phyloP scores from a whole-genome alignment of 2,329 filamentous ascomycete genomes.

The Zymoseptoria pseudotritici region DNA sequence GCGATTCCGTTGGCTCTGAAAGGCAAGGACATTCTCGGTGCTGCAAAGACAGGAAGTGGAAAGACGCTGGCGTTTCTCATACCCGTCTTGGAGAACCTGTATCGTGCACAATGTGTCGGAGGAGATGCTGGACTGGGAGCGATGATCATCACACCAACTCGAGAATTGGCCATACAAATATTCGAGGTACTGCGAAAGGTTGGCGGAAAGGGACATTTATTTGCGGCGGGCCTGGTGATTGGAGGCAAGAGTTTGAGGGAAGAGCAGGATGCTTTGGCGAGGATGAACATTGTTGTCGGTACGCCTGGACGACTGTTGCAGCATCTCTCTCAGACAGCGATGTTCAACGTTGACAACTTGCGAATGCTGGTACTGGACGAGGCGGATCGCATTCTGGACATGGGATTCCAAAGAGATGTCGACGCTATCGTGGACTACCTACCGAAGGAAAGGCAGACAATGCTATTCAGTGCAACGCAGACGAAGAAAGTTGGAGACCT shows the following conservation, averaged over 20 bases:
- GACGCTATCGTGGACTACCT: conserved; percentile 92
- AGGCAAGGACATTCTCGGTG: conserved; percentile 80
- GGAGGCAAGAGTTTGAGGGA: conserved; percentile 87
- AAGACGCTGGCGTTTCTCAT: conserved; percentile 92
- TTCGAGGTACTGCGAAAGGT: conserved; percentile 91
- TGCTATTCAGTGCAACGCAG: conserved; percentile 94
- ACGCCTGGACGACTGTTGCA: conserved; percentile 93
- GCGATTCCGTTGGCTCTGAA: conserved; percentile 85
- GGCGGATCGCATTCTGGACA: conserved; percentile 92
- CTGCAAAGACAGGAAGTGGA: conserved; percentile 90
- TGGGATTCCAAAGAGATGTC: conserved; percentile 86
- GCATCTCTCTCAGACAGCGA: conserved; percentile 87
- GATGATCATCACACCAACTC: conserved; percentile 85
- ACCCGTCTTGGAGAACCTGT: conserved; percentile 86
- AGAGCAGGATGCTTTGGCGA: conserved; percentile 71
- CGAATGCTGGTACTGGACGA: conserved; percentile 93
- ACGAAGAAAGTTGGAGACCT: conserved; percentile 91
- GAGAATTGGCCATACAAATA: conserved; percentile 92
- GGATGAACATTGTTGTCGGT: conserved; percentile 96
- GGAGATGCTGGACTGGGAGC: conserved; percentile 80
- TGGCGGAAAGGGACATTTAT: conserved; percentile 72
- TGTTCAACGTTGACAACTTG: conserved; percentile 81
- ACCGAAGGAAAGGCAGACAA: conserved; percentile 75
- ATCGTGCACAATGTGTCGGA: conserved; percentile 81
- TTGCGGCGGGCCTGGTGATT: conserved; percentile 88